A percentile compares a stretch with the other conserved stretches of the same genome.
Conservation (phyloP, 768 basidiomycete genomes). For the Peribolospora kevripleyi region DNA sequence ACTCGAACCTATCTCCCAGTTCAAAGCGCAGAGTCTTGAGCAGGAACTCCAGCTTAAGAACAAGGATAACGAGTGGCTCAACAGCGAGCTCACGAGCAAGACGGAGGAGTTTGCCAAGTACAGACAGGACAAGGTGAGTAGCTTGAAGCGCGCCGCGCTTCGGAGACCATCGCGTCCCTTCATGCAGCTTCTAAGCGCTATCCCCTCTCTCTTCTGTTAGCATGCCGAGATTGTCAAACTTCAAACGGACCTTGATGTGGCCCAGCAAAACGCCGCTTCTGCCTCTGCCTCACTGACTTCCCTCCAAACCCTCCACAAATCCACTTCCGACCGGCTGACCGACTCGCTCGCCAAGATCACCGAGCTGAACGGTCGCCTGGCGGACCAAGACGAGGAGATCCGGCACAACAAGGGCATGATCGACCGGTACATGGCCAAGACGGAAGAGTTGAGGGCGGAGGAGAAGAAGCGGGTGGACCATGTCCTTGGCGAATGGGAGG, state of each 20-base stretch:
- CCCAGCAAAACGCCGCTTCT: constrained; percentile 41
- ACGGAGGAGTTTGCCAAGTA: constrained; percentile 65
- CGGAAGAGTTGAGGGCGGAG: constrained; percentile 71
- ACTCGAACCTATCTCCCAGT: constrained; percentile 26
- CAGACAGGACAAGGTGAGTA: constrained; percentile 36
- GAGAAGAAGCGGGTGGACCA: constrained; percentile 56
- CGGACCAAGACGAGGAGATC: constrained; percentile 64
- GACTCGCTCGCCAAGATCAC: constrained; percentile 52
- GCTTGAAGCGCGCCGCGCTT: neutral
- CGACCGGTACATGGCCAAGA: constrained; percentile 49
- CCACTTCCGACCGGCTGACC: constrained; percentile 49
- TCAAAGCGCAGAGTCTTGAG: constrained; percentile 57
- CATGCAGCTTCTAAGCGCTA: neutral
- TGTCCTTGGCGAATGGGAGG: constrained; percentile 62
- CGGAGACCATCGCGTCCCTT: neutral
- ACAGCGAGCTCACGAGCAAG: constrained; percentile 41
- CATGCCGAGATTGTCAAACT: constrained; percentile 51
- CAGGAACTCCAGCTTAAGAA: constrained; percentile 60
- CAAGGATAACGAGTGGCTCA: constrained; percentile 47
- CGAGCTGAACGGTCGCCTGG: constrained; percentile 48
- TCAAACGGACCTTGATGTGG: constrained; percentile 50
- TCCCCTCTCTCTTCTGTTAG: constrained; percentile 7
- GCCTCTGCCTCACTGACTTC: constrained; percentile 44
- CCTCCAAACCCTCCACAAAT: constrained; percentile 43
- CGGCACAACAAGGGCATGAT: constrained; percentile 49